phyloP scores from a whole-genome alignment of 1,284 basidiomycete species.

The Malassezia sympodialis region DNA sequence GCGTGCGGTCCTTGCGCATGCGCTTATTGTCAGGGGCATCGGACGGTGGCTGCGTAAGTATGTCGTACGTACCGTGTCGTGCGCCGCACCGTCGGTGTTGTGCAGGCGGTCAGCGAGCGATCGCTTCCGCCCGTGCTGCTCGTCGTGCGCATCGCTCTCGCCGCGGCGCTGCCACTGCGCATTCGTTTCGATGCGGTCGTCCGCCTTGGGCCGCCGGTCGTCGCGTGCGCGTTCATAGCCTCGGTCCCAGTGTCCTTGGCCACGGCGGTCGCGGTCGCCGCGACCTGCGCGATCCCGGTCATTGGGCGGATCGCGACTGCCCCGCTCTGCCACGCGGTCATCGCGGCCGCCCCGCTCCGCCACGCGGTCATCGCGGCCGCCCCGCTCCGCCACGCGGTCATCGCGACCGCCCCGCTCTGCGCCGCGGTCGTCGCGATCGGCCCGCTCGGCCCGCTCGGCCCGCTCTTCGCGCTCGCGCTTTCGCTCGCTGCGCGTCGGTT shows the following conservation, averaged over 20 bases:
- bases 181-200: constrained; percentile 1
- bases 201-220: not conserved
- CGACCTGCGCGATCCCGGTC: not conserved
- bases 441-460: not conserved
- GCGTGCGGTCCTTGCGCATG: constrained; percentile 2
- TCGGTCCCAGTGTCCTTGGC: not conserved
- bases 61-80: not conserved
- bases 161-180: constrained; percentile 9
- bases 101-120: constrained; percentile 15
- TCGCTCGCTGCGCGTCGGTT: not conserved
- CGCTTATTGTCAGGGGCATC: constrained; percentile 14
- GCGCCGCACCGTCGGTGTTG: not conserved
- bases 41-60: not conserved
- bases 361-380: too few species aligned
- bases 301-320: too few species aligned
- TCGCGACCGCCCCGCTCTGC: too few species aligned
- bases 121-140: constrained; percentile 11
- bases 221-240: not conserved
- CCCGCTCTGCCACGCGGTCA: too few species aligned
- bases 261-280: not conserved
- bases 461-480: not conserved
- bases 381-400: not conserved
- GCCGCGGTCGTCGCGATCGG: too few species aligned
- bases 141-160: constrained; percentile 3
- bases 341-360: not conserved